These are phyloP conservation scores for Solanum paucissectum DNA, from an alignment of 257 asterid species.

Conservation along the genomic window DNA sequence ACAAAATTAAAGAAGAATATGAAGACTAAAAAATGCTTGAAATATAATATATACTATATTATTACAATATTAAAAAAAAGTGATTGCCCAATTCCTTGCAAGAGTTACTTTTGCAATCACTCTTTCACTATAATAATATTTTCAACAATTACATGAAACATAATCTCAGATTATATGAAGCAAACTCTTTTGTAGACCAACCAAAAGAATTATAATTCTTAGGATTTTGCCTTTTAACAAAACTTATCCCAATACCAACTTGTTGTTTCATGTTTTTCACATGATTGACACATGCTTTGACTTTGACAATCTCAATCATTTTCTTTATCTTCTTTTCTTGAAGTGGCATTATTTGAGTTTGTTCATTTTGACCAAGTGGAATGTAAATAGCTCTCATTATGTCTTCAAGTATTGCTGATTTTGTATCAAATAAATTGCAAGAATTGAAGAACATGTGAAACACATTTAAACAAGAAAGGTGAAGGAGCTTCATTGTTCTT, in stretches of 20 bases:
- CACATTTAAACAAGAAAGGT: conserved; percentile 35
- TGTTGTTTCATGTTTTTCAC: background rate
- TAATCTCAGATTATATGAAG: background rate
- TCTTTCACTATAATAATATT: background rate
- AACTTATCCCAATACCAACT: background rate
- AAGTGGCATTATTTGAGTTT: background rate
- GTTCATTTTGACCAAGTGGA: conserved; percentile 14
- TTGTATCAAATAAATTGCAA: conserved; percentile 27
- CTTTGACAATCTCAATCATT: background rate
- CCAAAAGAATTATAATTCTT: background rate
- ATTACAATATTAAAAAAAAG: background rate
- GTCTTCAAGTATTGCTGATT: conserved; percentile 29
- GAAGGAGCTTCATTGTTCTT: conserved; percentile 24
- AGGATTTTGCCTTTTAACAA: background rate
- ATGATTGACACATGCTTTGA: background rate
- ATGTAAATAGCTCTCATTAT: conserved; percentile 39
- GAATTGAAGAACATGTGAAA: conserved; percentile 51
- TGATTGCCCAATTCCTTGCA: background rate
- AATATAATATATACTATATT: background rate
- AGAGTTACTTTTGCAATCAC: background rate
- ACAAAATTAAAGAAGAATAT: background rate
- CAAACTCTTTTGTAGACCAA: background rate
- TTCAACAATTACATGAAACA: background rate
- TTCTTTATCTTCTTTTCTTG: background rate
- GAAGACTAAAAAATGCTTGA: background rate